Conservation (phyloP, 2,329 filamentous ascomycete species). For the Calycina herbarum region DNA sequence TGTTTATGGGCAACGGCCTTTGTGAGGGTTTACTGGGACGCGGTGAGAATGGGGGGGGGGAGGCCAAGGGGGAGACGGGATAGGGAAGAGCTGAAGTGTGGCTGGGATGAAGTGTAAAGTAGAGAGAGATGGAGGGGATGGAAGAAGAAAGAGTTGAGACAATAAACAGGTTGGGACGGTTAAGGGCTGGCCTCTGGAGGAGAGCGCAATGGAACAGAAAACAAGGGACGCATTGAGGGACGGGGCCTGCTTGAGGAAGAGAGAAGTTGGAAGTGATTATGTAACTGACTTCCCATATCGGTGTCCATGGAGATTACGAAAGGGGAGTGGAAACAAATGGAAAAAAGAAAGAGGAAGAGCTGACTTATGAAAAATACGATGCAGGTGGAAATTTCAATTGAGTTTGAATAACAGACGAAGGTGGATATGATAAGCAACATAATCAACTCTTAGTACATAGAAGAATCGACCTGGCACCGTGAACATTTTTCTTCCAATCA, state of each 20-base stretch:
- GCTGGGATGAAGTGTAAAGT: not conserved
- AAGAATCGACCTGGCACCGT: no score
- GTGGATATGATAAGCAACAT: not conserved
- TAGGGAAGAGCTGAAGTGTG: not conserved
- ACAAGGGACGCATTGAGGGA: no score
- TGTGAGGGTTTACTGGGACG: not conserved
- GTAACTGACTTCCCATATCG: no score
- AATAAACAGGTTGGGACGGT: not conserved
- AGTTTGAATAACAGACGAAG: not conserved
- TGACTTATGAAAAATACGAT: no score
- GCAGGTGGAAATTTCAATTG: no score
- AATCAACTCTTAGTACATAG: no score
- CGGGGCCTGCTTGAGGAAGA: no score
- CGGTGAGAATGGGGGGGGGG: not conserved
- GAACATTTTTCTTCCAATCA: no score
- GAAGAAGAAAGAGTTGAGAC: not conserved
- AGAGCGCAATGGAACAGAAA: not conserved
- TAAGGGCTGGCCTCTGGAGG: no score
- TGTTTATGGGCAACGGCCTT: conserved; percentile 36
- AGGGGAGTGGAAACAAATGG: not conserved
- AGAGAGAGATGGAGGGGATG: not conserved
- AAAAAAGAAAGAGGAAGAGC: not conserved
- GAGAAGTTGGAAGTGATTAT: no score
- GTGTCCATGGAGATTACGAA: no score
- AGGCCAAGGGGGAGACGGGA: no score